Evolutionary conservation across 2,329 filamentous ascomycete genomes (phyloP).

Genomic region (Thielaviopsis euricoi): DNA sequence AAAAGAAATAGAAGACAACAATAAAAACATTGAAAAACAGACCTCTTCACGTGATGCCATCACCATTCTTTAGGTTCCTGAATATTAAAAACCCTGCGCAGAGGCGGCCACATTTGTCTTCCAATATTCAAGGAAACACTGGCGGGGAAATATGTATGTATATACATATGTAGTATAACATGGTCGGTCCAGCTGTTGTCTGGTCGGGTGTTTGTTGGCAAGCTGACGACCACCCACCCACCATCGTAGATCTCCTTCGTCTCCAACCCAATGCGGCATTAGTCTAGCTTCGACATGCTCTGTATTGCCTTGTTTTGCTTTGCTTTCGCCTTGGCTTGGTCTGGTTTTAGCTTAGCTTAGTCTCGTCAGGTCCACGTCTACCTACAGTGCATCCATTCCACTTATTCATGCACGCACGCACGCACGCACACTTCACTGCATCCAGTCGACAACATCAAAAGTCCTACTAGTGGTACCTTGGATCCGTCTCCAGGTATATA

Average conservation of each 20-base stretch:
- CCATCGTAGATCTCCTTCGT: not conserved
- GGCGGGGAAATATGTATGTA: not conserved
- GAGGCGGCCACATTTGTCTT: not conserved
- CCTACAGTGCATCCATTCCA: not conserved
- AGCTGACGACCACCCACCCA: not conserved
- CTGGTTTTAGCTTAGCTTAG: too few relatives aligned
- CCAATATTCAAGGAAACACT: not conserved
- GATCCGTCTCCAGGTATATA: too few relatives aligned
- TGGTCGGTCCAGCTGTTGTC: not conserved
- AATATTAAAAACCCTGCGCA: not conserved
- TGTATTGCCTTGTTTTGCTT: too few relatives aligned
- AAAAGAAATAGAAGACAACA: not conserved
- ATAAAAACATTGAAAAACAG: not conserved
- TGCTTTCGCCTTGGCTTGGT: too few relatives aligned
- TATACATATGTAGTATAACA: too few relatives aligned
- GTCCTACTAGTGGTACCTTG: too few relatives aligned
- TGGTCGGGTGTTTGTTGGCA: not conserved
- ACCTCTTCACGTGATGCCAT: not conserved
- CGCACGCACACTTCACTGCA: too few relatives aligned
- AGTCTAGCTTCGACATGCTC: too few relatives aligned
- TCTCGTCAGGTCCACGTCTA: not conserved
- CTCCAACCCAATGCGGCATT: not conserved
- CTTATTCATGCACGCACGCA: not conserved
- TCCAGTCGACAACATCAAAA: too few relatives aligned
- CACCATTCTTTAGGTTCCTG: not conserved